A percentile compares a stretch with the other conserved stretches of the same genome.
Conservation (phyloP, 176 grass and related monocot genomes). For the Triticum timopheevii region DNA sequence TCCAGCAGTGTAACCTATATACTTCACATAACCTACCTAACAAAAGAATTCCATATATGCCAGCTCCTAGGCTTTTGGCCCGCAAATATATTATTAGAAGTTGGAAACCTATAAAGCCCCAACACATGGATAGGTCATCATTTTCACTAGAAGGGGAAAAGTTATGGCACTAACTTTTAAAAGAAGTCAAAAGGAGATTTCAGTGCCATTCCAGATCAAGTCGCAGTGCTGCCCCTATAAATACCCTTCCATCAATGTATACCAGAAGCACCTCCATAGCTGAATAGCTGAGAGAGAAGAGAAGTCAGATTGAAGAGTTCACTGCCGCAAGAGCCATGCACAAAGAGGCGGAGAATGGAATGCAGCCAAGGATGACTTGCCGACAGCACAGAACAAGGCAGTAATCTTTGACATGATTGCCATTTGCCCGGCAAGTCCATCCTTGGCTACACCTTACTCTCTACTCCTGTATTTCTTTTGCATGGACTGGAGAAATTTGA, state of each 20-base stretch:
- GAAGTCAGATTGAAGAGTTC: not conserved
- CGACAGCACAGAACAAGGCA: not conserved
- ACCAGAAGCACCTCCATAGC: conserved; percentile 12
- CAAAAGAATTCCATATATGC: not conserved
- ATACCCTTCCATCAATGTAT: not conserved
- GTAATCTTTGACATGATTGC: not conserved
- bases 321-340: conserved; percentile 21
- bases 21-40: not conserved
- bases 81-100: not conserved
- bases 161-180: not conserved
- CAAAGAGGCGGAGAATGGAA: conserved; percentile 28
- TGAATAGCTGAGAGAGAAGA: not conserved
- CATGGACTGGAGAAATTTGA: not conserved
- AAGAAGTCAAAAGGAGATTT: conserved; percentile 1
- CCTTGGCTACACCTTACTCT: conserved; percentile 41
- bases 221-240: conserved; percentile 20
- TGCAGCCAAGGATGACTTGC: conserved; percentile 56
- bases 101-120: not conserved
- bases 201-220: conserved; percentile 20
- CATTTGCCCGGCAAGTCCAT: conserved; percentile 28
- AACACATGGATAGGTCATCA: conserved; percentile 2
- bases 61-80: not conserved
- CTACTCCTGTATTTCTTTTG: conserved; percentile 17
- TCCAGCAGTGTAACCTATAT: not conserved
- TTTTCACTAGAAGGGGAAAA: conserved; percentile 16